phyloP scores from a whole-genome alignment of 2,329 filamentous ascomycete species.

The Neoarthrinium moseri region DNA sequence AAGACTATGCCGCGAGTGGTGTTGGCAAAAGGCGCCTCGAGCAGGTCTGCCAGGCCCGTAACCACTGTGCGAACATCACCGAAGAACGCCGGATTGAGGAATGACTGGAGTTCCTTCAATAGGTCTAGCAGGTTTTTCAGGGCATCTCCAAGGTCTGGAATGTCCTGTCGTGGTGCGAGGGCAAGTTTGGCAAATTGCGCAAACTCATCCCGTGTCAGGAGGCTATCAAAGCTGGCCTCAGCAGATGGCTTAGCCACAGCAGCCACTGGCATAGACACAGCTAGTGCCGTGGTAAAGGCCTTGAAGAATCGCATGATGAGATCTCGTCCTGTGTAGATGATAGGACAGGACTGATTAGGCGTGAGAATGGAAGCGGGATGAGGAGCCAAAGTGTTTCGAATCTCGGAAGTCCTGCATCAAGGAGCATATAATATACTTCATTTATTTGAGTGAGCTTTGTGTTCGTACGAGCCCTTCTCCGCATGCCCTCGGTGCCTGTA shows the following conservation, averaged over 20 bases:
- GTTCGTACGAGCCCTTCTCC: no score
- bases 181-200: background rate
- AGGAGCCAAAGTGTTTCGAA: background rate
- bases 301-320: constrained; percentile 6
- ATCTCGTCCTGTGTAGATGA: background rate
- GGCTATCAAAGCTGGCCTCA: background rate
- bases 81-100: constrained; percentile 8
- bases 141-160: background rate
- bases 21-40: constrained; percentile 7
- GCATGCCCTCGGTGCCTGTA: no score
- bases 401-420: background rate
- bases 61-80: constrained; percentile 6
- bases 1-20: constrained; percentile 49
- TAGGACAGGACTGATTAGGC: background rate
- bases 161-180: background rate
- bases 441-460: background rate
- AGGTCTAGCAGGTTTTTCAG: constrained; percentile 7
- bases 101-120: constrained; percentile 5
- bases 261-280: constrained; percentile 2
- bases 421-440: background rate
- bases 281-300: constrained; percentile 2
- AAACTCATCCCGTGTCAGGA: constrained; percentile 1
- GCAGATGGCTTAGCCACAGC: background rate
- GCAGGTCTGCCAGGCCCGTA: constrained; percentile 9
- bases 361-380: background rate